Base-by-base conservation (phyloP, 1,139 yeast species). In the Suhomyces anneliseae region DNA sequence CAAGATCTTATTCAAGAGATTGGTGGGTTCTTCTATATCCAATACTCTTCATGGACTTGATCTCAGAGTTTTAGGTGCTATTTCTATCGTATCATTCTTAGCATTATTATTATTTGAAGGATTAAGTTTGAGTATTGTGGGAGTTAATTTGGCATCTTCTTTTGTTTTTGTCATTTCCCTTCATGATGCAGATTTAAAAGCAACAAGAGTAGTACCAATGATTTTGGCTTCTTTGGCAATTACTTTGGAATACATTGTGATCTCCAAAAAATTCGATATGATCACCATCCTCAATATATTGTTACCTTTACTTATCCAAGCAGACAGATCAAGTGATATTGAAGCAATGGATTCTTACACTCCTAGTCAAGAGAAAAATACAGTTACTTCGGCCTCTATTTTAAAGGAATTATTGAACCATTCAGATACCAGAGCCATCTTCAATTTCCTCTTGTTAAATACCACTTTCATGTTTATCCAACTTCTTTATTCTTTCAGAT, bases 401-500 rank as follows among this genome's bases (percentile, higher is more conserved):
- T 44, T 70, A 24, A 58, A 54, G 34, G 70, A 83, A 55, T 61
- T 86, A 41, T 70, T 83, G 44, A 61, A 68, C 39, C 85, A 90
- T 57, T 72, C 81, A 27, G 97, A 90, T 56, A 90, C 97, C 0
- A 76, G 88, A 54, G 90, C 96, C 34, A 95, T 95, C 34, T 92
- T 93, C 64, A 87, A 89, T 51, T 95, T 93, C 59, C 69, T 95
- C 43, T 65, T 93, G 49, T 75, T 95, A 50, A 95, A 95, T 67
- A 82, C 95, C 24, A 80, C 93, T 2, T 95, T 93, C 67, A 95
- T 95, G 99, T 81, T 95, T 59, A 85, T 95, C 39, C 99, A 95
- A 67, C 76, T 93, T 54, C 70, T 92, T 12, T 95, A 95, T 62
- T 92, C 98, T 1, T 87, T 95, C 66, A 76, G 96, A 53, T 90